Percentiles rank a stretch among this genome's conserved stretches.
Evolutionary conservation across 2,329 filamentous ascomycete species (phyloP).

Genomic region (Teratosphaeria nubilosa): DNA sequence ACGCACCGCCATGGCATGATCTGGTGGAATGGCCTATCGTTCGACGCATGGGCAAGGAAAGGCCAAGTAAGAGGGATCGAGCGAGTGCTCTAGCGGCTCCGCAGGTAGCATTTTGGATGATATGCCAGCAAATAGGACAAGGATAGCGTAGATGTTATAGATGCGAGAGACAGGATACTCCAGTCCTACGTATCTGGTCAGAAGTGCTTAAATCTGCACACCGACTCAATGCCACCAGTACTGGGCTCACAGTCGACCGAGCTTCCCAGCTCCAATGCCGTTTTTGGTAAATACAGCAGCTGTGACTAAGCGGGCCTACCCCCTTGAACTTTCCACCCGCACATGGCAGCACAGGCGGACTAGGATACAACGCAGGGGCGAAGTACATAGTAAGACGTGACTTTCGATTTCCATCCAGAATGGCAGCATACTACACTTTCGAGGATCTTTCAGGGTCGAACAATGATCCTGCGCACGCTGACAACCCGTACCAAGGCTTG

Average conservation of each 20-base stretch:
- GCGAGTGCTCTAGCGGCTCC: too few species aligned
- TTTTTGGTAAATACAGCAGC: neutral
- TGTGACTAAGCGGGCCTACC: neutral
- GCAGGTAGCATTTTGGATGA: too few species aligned
- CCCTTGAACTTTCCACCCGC: neutral
- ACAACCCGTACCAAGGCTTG: slow-evolving; percentile 68
- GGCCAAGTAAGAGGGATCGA: too few species aligned
- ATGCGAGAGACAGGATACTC: neutral
- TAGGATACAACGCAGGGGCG: neutral
- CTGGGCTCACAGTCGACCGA: neutral
- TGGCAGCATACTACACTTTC: slow-evolving; percentile 28
- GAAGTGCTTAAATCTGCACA: neutral
- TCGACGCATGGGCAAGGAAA: too few species aligned
- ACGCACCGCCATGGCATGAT: too few species aligned
- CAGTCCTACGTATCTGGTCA: neutral
- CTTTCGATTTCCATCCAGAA: slow-evolving; percentile 2
- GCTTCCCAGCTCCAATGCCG: neutral
- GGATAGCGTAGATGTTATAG: neutral
- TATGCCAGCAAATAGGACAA: neutral
- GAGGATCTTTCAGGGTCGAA: slow-evolving; percentile 24
- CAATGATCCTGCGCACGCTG: slow-evolving; percentile 23
- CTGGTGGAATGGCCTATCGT: too few species aligned
- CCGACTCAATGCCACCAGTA: neutral
- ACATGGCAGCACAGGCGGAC: neutral
- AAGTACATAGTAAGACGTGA: too few species aligned